A percentile compares a stretch with the other conserved stretches of the same genome.
These are phyloP conservation scores for Fusarium sp. DNA, from an alignment of 2,329 filamentous ascomycete species.

Conservation along the genomic window DNA sequence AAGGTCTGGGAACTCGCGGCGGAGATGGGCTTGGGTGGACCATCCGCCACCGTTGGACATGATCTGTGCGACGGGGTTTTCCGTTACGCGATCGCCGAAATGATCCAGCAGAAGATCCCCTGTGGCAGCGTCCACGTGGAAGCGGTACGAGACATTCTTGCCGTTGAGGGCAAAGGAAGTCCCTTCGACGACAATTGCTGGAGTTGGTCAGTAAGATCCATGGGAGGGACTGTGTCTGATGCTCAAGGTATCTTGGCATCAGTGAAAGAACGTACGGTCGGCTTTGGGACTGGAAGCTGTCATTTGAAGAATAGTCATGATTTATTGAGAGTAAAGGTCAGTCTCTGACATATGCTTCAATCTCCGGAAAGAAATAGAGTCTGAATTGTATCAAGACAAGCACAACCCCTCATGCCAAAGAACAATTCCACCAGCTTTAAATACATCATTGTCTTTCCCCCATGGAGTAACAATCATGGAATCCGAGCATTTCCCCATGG, in stretches of 20 bases:
- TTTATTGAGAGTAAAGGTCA: no score
- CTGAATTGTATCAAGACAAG: background rate
- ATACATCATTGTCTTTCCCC: background rate
- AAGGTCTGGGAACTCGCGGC: constrained; percentile 74
- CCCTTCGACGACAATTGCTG: constrained; percentile 67
- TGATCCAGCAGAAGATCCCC: constrained; percentile 72
- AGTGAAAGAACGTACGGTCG: constrained; percentile 13
- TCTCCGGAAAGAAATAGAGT: background rate
- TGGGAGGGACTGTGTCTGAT: background rate
- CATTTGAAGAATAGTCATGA: constrained; percentile 24
- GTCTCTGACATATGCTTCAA: no score
- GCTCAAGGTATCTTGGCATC: background rate
- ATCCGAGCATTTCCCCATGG: constrained; percentile 41
- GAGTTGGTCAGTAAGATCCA: background rate
- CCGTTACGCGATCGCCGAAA: constrained; percentile 69
- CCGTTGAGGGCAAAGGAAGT: constrained; percentile 70
- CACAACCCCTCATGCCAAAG: background rate
- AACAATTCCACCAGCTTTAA: background rate
- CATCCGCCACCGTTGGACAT: constrained; percentile 61
- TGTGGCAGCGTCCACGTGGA: constrained; percentile 69
- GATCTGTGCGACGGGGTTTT: constrained; percentile 61
- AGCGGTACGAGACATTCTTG: constrained; percentile 70
- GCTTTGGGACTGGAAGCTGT: background rate
- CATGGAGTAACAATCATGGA: background rate
- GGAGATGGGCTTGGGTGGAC: constrained; percentile 64